Evolutionary conservation across 495 filamentous ascomycete genomes (phyloP), one percentile per base, ranked within the genome.

Genomic region (Aspergillus bertholletiae): DNA sequence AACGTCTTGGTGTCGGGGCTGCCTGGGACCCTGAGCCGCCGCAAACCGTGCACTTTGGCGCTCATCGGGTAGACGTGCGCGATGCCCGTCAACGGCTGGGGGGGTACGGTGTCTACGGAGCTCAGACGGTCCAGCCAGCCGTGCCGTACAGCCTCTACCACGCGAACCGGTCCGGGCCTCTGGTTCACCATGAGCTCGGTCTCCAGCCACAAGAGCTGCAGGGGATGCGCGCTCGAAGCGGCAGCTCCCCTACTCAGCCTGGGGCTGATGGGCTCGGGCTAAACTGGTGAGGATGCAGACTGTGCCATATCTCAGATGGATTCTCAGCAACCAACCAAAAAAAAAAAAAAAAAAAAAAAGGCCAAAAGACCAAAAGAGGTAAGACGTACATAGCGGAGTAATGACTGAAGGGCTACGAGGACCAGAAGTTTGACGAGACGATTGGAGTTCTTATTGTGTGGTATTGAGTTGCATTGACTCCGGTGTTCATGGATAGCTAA

Each of bases 161-260:
- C 43, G 61, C 66, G 0, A 72, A 72, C 28, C 26, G 66, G 7
- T 72, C 68, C 3, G 70, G 69, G 1, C 67, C 72, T 12, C 40
- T 75, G n/a, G 52, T 70, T 7, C 62, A 62, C 18, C 62, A 64
- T 21, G 63, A 63, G 11, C 49, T 49, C 8, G 56, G 53, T 15
- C 11, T 66, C 5, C 62, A 51, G 21, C 53, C 54, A 39, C 39
- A 63, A 27, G 64, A 62, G 23, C 40, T 51, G 8, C 62, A 58
- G 20, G 56, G 49, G 0, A 52, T 55, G 51, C 70, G 61, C 54
- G 61, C 61, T 54, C 64, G 68, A 51, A 75, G 74, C 84, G 83
- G 69, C 78, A 88, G 70, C 78, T 87, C 47, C 74, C 87, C 40
- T 72, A 74, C 56, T 8, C 59, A 47, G 1, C 62, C 67, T 23